Conservation (phyloP, 31 red algal species). For the Asparagopsis taxiformis region DNA sequence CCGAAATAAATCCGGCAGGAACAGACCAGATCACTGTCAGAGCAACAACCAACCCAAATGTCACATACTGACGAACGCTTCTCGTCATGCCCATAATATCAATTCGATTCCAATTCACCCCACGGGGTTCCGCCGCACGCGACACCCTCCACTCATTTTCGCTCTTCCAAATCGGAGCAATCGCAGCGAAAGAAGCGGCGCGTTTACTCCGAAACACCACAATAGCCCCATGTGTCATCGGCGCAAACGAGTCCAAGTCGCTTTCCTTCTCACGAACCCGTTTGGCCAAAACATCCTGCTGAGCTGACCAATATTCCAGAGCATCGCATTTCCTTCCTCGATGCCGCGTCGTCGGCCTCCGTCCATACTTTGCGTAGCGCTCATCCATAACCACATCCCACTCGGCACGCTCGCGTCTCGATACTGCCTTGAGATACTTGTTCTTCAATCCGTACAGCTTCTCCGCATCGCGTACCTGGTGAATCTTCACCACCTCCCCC, state of each 20-base stretch:
- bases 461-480: conserved; percentile 41
- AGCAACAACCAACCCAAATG: conserved; percentile 32
- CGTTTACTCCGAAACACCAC: conserved; percentile 50
- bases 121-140: conserved; percentile 51
- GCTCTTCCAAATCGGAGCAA: conserved; percentile 35
- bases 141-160: conserved; percentile 35
- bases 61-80: conserved; percentile 25
- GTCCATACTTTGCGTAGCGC: background rate
- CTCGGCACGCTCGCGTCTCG: conserved; percentile 28
- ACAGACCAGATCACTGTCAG: conserved; percentile 75
- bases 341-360: background rate
- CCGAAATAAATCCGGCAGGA: conserved; percentile 63
- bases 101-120: conserved; percentile 65
- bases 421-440: conserved; percentile 25
- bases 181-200: conserved; percentile 49
- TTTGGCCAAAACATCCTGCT: conserved; percentile 12
- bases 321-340: background rate
- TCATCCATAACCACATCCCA: conserved; percentile 6
- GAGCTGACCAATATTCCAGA: conserved; percentile 19
- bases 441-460: conserved; percentile 31
- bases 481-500: conserved; percentile 32
- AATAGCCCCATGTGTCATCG: conserved; percentile 37
- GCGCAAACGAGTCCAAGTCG: conserved; percentile 21
- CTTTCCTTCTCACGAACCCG: conserved; percentile 6
- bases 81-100: conserved; percentile 13